A percentile compares a stretch with the other conserved stretches of the same genome.
These are phyloP conservation scores for Tephrocybe sp. DNA, from an alignment of 768 basidiomycete species.

Conservation along the genomic window DNA sequence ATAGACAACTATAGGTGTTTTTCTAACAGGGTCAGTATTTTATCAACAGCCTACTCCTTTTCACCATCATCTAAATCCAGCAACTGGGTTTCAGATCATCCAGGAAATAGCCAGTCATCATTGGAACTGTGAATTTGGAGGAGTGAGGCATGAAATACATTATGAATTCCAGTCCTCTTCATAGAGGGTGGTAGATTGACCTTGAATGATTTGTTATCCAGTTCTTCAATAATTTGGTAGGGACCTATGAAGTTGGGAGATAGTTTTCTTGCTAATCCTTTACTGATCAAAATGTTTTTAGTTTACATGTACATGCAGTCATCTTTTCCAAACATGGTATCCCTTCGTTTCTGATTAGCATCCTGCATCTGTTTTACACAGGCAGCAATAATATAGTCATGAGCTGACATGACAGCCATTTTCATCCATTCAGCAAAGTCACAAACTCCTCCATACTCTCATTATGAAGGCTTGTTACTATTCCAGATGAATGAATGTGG, in stretches of 20 bases:
- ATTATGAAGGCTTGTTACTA: neutral
- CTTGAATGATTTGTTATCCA: conserved; percentile 5
- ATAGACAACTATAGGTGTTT: too few species aligned
- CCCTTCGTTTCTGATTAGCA: conserved; percentile 4
- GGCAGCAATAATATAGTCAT: too few species aligned
- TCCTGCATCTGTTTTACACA: conserved; percentile 9
- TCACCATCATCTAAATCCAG: conserved; percentile 9
- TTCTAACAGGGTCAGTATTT: too few species aligned
- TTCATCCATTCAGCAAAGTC: neutral
- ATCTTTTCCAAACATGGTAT: neutral
- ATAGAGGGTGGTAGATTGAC: conserved; percentile 14
- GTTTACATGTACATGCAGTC: conserved; percentile 23
- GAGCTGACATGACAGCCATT: neutral
- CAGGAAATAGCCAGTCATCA: conserved; percentile 30
- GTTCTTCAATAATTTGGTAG: conserved; percentile 17
- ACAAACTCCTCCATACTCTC: neutral
- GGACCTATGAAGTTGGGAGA: conserved; percentile 28
- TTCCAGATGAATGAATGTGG: neutral
- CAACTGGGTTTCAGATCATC: conserved; percentile 18
- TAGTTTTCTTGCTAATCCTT: conserved; percentile 30
- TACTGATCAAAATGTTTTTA: conserved; percentile 22
- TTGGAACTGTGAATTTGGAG: conserved; percentile 26
- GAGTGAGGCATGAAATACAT: conserved; percentile 32
- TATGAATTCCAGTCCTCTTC: conserved; percentile 20
- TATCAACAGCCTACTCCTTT: conserved; percentile 17